phyloP scores from a whole-genome alignment of 257 asterid species.

The Avicennia marina region DNA sequence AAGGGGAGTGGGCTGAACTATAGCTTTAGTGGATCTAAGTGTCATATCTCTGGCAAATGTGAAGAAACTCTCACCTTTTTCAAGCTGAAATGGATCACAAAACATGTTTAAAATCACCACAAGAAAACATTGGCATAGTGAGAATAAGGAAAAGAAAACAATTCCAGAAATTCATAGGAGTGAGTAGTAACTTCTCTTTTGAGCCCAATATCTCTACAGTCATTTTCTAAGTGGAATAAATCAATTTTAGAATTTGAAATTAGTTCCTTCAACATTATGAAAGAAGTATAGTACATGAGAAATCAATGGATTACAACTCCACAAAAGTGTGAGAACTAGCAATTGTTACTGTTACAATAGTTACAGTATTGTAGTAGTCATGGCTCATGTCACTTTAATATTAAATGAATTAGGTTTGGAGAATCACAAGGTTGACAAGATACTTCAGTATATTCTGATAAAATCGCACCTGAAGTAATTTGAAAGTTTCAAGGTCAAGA shows the following conservation, averaged over 20 bases:
- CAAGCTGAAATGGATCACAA: constrained; percentile 43
- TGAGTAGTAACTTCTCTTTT: too few relatives aligned
- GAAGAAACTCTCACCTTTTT: constrained; percentile 95
- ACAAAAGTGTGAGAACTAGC: too few relatives aligned
- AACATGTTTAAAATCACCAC: constrained; percentile 13
- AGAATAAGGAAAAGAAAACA: background rate
- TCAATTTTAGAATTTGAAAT: too few relatives aligned
- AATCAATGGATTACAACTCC: too few relatives aligned
- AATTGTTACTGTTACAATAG: too few relatives aligned
- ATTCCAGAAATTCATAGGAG: background rate
- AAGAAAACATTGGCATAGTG: background rate
- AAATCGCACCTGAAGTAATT: constrained; percentile 86
- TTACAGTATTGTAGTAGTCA: too few relatives aligned
- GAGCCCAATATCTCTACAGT: too few relatives aligned
- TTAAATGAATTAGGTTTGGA: background rate
- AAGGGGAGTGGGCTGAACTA: constrained; percentile 46
- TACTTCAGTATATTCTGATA: constrained; percentile 9
- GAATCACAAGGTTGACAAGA: background rate
- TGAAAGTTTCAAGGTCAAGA: constrained; percentile 92
- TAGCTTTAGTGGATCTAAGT: constrained; percentile 77
- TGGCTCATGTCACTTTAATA: too few relatives aligned
- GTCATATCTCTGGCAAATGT: constrained; percentile 96
- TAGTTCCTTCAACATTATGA: too few relatives aligned
- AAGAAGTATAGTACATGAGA: too few relatives aligned
- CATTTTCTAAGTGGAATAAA: too few relatives aligned